A percentile compares a stretch with the other conserved stretches of the same genome.
Evolutionary conservation across 495 filamentous ascomycete genomes (phyloP).

Genomic region (Neurospora sp.): DNA sequence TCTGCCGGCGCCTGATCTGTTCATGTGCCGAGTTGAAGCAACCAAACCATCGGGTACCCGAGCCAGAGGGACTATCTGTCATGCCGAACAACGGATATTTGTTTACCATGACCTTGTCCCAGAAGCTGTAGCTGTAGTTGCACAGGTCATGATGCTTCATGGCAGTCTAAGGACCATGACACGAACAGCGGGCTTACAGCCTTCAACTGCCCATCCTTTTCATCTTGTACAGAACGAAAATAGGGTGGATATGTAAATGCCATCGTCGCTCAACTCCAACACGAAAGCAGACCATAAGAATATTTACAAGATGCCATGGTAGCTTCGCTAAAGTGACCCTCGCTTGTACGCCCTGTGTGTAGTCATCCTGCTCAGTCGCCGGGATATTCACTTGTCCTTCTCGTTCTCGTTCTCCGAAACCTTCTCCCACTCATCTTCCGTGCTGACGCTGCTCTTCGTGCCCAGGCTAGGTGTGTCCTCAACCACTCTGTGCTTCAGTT

Average conservation of each 20-base stretch:
- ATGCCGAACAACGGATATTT: not conserved
- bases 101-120: not conserved
- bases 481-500: slow-evolving; percentile 31
- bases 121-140: not conserved
- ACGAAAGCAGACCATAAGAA: not conserved
- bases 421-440: slow-evolving; percentile 52
- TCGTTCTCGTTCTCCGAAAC: slow-evolving; percentile 48
- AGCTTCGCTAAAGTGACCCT: not conserved
- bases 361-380: not conserved
- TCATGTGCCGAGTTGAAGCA: not conserved
- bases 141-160: not conserved
- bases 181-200: not conserved
- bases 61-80: not conserved
- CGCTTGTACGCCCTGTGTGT: not conserved
- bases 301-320: not conserved
- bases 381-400: slow-evolving; percentile 31
- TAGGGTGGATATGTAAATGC: not conserved
- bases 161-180: not conserved
- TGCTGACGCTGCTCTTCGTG: slow-evolving; percentile 38
- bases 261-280: not conserved
- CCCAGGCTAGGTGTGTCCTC: slow-evolving; percentile 18
- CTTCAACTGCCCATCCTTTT: not conserved
- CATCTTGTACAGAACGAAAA: not conserved
- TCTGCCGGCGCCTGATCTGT: not conserved
- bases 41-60: not conserved